phyloP scores from a whole-genome alignment of 1,284 basidiomycete genomes.

The Ustilago vetiveriae region DNA sequence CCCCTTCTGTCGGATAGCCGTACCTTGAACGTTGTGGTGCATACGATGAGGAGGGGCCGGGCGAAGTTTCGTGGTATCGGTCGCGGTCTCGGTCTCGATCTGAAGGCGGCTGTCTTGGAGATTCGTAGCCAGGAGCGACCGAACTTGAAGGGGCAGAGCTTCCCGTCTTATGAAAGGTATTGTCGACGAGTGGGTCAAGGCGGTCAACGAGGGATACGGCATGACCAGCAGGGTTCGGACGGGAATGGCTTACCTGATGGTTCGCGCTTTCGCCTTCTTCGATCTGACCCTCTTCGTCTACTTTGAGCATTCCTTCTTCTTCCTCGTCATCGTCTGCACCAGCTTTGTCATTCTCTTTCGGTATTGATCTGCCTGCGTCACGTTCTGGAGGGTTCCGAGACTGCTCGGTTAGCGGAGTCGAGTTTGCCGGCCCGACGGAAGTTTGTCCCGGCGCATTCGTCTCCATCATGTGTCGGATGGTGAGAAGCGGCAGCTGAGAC shows the following conservation, averaged over 20 bases:
- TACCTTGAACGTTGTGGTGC: slow-evolving; percentile 24
- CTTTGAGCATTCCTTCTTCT: slow-evolving; percentile 49
- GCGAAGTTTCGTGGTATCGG: slow-evolving; percentile 36
- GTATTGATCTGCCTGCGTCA: slow-evolving; percentile 2
- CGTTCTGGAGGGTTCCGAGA: neutral
- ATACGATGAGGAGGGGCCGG: slow-evolving; percentile 32
- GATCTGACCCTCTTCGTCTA: slow-evolving; percentile 50
- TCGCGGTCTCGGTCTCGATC: slow-evolving; percentile 38
- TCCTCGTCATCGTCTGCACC: slow-evolving; percentile 41
- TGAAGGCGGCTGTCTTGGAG: slow-evolving; percentile 19
- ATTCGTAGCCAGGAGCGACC: slow-evolving; percentile 18
- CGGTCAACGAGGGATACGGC: slow-evolving; percentile 32
- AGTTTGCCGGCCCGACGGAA: neutral
- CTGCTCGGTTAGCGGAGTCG: neutral
- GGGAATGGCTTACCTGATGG: slow-evolving; percentile 36
- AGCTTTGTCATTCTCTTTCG: slow-evolving; percentile 3
- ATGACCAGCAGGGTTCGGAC: slow-evolving; percentile 16
- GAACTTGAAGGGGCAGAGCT: slow-evolving; percentile 13
- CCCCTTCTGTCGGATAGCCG: slow-evolving; percentile 25
- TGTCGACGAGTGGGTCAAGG: slow-evolving; percentile 23
- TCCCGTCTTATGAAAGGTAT: slow-evolving; percentile 12
- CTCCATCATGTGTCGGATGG: slow-evolving; percentile 1
- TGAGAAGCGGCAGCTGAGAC: too few relatives aligned
- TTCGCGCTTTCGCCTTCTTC: slow-evolving; percentile 37
- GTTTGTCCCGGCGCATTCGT: slow-evolving; percentile 3